These are phyloP conservation scores for Limonomyces culmigenus DNA, from an alignment of 1,284 basidiomycete species.

Conservation along the genomic window DNA sequence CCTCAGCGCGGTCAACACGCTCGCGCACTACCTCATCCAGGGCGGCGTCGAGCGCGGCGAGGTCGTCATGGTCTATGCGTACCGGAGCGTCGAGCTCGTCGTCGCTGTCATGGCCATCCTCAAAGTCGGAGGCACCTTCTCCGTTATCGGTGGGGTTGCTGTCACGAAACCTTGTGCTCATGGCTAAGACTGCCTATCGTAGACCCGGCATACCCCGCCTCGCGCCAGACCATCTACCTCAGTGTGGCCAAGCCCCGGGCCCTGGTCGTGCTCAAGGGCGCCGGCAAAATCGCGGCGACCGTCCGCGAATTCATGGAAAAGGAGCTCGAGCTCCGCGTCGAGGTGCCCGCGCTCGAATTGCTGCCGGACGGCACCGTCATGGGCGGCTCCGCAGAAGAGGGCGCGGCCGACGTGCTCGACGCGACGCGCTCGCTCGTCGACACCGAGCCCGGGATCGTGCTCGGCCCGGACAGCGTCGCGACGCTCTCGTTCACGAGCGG, in stretches of 20 bases:
- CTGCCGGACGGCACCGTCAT: slow-evolving; percentile 41
- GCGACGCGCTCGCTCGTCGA: slow-evolving; percentile 36
- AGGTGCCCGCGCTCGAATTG: slow-evolving; percentile 83
- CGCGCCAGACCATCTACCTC: slow-evolving; percentile 91
- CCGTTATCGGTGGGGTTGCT: slow-evolving; percentile 65
- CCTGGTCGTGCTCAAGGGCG: slow-evolving; percentile 82
- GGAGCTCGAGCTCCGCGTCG: slow-evolving; percentile 79
- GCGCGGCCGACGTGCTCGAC: slow-evolving; percentile 33
- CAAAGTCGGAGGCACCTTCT: slow-evolving; percentile 95
- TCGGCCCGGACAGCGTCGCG: slow-evolving; percentile 91
- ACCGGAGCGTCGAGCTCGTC: slow-evolving; percentile 91
- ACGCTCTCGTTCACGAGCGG: slow-evolving; percentile 97
- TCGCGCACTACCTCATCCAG: slow-evolving; percentile 82
- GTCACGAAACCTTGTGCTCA: neutral
- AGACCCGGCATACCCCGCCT: slow-evolving; percentile 96
- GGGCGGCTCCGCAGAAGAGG: slow-evolving; percentile 35
- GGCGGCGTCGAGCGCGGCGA: slow-evolving; percentile 85
- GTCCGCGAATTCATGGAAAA: slow-evolving; percentile 78
- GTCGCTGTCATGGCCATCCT: slow-evolving; percentile 95
- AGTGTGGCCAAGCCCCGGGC: slow-evolving; percentile 90
- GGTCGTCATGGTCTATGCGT: slow-evolving; percentile 98
- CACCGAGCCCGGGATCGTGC: slow-evolving; percentile 62
- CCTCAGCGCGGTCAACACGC: slow-evolving; percentile 73
- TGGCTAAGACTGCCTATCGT: slow-evolving; percentile 1
- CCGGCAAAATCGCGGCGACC: slow-evolving; percentile 66